A percentile compares a stretch with the other conserved stretches of the same genome.
phyloP scores from a whole-genome alignment of 352 stramenopile species.

The Phytophthora constricta region DNA sequence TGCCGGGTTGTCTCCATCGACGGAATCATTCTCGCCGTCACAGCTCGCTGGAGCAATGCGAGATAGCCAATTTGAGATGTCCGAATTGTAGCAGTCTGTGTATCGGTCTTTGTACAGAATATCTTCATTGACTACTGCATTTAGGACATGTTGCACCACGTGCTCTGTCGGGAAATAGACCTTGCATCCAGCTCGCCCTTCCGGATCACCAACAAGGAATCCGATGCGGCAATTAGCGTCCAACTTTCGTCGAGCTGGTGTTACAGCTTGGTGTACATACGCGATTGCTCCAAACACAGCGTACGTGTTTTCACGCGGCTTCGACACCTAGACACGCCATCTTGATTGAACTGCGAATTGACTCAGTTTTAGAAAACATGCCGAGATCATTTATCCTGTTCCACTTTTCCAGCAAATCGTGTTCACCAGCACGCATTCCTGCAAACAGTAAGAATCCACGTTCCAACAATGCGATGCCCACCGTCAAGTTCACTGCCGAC shows the following conservation, averaged over 20 bases:
- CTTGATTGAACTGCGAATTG: too few species aligned
- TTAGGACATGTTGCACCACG: not conserved
- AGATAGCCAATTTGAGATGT: not conserved
- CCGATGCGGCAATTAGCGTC: not conserved
- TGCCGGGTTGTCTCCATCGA: not conserved
- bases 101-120: conserved; percentile 9
- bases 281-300: not conserved
- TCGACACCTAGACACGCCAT: too few species aligned
- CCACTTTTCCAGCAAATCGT: too few species aligned
- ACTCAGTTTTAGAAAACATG: too few species aligned
- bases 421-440: too few species aligned
- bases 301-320: too few species aligned
- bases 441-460: too few species aligned
- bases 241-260: not conserved
- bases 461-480: too few species aligned
- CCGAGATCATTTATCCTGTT: too few species aligned
- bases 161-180: conserved; percentile 5
- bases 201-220: not conserved
- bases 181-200: conserved; percentile 1
- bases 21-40: too few species aligned
- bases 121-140: conserved; percentile 5
- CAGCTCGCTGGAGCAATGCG: not conserved
- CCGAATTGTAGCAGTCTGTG: not conserved
- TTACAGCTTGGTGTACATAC: conserved; percentile 1
- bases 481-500: too few species aligned